Evolutionary conservation across 225 moss, liverwort and hornwort species (phyloP).

Genomic region (Lunularia cruciata): DNA sequence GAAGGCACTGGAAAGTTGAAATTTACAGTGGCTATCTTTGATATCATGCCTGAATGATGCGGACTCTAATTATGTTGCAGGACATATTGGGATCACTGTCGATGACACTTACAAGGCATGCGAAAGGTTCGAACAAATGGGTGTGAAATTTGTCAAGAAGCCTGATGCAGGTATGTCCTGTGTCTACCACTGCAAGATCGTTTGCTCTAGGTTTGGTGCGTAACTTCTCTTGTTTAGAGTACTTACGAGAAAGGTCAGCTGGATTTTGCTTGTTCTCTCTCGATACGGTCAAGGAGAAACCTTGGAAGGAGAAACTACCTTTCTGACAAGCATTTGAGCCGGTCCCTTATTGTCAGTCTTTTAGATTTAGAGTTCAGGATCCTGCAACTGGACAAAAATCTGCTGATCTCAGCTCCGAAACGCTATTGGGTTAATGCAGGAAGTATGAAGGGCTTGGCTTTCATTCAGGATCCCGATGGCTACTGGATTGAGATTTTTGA

Average conservation of each 20-base stretch:
- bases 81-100: conserved; percentile 82
- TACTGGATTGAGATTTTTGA: conserved; percentile 94
- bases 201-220: no score
- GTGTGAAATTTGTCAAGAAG: conserved; percentile 81
- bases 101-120: conserved; percentile 85
- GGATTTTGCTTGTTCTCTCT: not conserved
- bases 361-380: not conserved
- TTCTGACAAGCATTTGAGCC: no score
- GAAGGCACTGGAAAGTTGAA: no score
- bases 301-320: not conserved
- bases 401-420: not conserved
- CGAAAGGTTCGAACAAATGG: conserved; percentile 73
- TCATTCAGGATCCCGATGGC: conserved; percentile 90
- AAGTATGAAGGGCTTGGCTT: conserved; percentile 86
- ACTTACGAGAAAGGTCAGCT: no score
- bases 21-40: no score
- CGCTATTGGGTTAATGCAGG: conserved; percentile 47
- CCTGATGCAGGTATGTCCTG: conserved; percentile 63
- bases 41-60: not conserved
- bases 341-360: no score
- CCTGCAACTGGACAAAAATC: no score
- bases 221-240: no score
- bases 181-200: no score
- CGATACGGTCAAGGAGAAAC: not conserved
- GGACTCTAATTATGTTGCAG: conserved; percentile 29